Base-by-base conservation (phyloP, 345 rosid species). In the Linum tenue region DNA sequence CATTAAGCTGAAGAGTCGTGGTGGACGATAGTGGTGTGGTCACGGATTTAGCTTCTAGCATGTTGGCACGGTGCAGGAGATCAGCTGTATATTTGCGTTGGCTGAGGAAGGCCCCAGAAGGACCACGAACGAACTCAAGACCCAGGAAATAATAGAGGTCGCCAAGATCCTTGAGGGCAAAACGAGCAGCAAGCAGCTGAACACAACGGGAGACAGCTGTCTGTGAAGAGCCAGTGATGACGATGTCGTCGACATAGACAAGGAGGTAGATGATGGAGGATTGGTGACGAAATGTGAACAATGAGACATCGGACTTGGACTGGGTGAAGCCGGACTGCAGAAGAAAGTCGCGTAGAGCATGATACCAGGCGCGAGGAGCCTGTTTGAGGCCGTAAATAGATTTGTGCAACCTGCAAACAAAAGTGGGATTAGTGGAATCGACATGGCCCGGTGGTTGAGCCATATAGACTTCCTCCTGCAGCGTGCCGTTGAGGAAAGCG, bases 161-260 rank as follows among this genome's bases (percentile, higher is more conserved):
- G 14, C 44, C 50, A 5, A 61, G 3, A 43, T 61, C 64, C 64
- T 61, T 61, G 43, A 42, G 48, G 9, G 48, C 5, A 10, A 42
- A 3, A 10, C 48, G 1, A 42, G 1, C 48, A 1, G 64, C 9
- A 61, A 3, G 38, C 14, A 4, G 16, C 64, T n/a, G n/a, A 61
- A 61, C 7, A 61, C 38, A 61, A 5, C 43, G 17, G 39, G 38
- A 16, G 39, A 61, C 43, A 41, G 5, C 17, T 14, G 50, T 5
- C 12, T 42, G 15, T 12, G 38, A 36, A n/a, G 38, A 36, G 43
- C n/a, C 39, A 2, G 50, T 38, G 43, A 61, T 41, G 2, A 61
- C 64, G 39, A 61, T 61, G 38, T 59, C 63, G 5, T 59, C 37
- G 5, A 59, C 40, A 36, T 59, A 59, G 9, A 59, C 22, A n/a